Conservation (phyloP, 176 grass and related monocot genomes). For the Hyparrhenia diplandra region DNA sequence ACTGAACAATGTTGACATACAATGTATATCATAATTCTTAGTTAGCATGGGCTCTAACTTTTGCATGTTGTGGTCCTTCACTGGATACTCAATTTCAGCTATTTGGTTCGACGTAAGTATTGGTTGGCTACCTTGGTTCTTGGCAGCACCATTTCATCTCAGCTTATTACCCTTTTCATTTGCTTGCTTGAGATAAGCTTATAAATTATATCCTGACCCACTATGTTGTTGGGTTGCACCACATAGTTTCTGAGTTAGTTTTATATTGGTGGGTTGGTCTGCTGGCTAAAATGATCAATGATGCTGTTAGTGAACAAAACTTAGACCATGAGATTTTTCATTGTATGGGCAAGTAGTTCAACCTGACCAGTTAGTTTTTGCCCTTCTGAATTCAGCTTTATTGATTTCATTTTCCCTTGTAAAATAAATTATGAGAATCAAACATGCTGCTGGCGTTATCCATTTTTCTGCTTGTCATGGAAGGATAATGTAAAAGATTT, state of each 20-base stretch:
- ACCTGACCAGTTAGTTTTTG: not conserved
- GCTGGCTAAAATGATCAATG: not conserved
- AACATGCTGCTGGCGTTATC: not conserved
- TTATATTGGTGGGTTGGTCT: not conserved
- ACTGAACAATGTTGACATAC: not conserved
- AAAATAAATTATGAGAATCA: not conserved
- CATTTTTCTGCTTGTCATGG: not conserved
- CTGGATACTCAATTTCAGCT: not conserved
- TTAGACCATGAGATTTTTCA: not conserved
- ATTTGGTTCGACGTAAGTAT: not conserved
- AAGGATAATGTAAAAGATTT: not conserved
- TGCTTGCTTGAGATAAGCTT: not conserved
- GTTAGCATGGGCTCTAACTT: not conserved
- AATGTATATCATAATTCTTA: not conserved
- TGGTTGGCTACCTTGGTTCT: not conserved
- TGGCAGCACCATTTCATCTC: not conserved
- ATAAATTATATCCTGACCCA: not conserved
- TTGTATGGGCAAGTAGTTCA: not conserved
- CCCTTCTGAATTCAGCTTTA: not conserved
- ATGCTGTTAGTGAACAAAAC: not conserved
- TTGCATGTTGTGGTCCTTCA: constrained; percentile 2
- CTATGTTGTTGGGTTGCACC: not conserved
- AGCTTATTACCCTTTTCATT: not conserved
- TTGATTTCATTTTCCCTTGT: not conserved
- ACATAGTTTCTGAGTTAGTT: not conserved